These are phyloP conservation scores for Lachancea nothofagi DNA, from an alignment of 805 yeast genomes.

Conservation along the genomic window DNA sequence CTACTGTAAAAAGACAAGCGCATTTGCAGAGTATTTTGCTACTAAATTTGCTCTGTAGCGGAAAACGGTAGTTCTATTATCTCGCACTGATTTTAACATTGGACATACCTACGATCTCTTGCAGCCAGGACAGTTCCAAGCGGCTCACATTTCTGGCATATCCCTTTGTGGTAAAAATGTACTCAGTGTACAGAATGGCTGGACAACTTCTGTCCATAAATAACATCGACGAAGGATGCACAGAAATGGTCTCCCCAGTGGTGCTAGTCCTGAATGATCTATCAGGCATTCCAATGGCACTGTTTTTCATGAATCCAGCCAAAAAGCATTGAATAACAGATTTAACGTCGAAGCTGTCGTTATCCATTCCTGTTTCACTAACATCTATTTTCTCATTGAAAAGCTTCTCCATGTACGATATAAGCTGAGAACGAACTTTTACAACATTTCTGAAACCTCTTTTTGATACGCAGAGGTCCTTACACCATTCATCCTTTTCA, in stretches of 20 bases:
- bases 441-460: slow-evolving; percentile 76
- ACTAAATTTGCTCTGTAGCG: too few species aligned
- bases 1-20: too few species aligned
- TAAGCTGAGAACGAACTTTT: slow-evolving; percentile 70
- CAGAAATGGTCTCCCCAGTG: slow-evolving; percentile 76
- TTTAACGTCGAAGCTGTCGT: slow-evolving; percentile 45
- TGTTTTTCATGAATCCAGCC: slow-evolving; percentile 76
- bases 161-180: slow-evolving; percentile 87
- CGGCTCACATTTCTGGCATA: slow-evolving; percentile 87
- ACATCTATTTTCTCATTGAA: slow-evolving; percentile 1
- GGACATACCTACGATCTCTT: slow-evolving; percentile 49
- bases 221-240: slow-evolving; percentile 85
- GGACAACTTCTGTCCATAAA: slow-evolving; percentile 72
- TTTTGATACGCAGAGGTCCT: slow-evolving; percentile 64
- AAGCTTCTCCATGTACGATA: slow-evolving; percentile 51
- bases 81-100: slow-evolving; percentile 6
- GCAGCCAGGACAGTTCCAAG: slow-evolving; percentile 78
- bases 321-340: slow-evolving; percentile 71
- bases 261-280: slow-evolving; percentile 82
- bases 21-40: not conserved
- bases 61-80: not conserved
- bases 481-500: slow-evolving; percentile 80
- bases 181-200: slow-evolving; percentile 91
- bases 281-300: slow-evolving; percentile 94
- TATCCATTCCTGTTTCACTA: not conserved